Base-by-base conservation (phyloP, 331 rosid genomes). In the Acacia concinna region DNA sequence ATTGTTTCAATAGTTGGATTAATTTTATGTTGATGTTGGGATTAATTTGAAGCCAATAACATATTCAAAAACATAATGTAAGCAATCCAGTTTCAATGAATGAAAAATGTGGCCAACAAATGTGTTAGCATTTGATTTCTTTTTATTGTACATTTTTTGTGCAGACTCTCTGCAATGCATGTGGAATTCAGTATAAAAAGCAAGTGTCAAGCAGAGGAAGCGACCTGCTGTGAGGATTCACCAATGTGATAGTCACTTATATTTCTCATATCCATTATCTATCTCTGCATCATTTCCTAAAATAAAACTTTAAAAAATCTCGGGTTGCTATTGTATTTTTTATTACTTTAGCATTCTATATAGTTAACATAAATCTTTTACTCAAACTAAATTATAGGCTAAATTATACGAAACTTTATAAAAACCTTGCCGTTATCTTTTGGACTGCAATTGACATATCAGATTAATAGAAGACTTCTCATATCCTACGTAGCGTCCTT, bases 151-250 rank as follows among this genome's bases (percentile, higher is more conserved):
- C 28, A n/a, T n/a, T 49, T 49, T 17, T 59, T 59, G 2, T 23
- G 60, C 68, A 69, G 87, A 84, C 85, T 1, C 40, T 84, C 47
- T 84, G 85, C 59, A 84, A 84, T 81, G 87, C 83, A 0, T 84
- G 87, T 37, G 87, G 87, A 8, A 78, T 84, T 73, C 75, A 77
- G n/a, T 84, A 66, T 47, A 66, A 35, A 11, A 84, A 80, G 72
- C 68, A 59, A 41, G 56, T 68, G 54, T 12, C 30, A 0, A 57
- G 71, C 5, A n/a, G 65, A 75, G 71, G 74, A 69, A 69, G 74
- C 59, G 32, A 69, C 59, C 59, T 14, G 52, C 4, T 21, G 25
- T 44, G 15, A 25, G 27, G 64, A 25, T n/a, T 57, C 18, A 57
- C 25, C 17, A 6, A 8, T 54, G 8, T 20, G 27, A 51, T 51